Evolutionary conservation across 257 asterid genomes (phyloP).

Genomic region (Eustoma russellianum): DNA sequence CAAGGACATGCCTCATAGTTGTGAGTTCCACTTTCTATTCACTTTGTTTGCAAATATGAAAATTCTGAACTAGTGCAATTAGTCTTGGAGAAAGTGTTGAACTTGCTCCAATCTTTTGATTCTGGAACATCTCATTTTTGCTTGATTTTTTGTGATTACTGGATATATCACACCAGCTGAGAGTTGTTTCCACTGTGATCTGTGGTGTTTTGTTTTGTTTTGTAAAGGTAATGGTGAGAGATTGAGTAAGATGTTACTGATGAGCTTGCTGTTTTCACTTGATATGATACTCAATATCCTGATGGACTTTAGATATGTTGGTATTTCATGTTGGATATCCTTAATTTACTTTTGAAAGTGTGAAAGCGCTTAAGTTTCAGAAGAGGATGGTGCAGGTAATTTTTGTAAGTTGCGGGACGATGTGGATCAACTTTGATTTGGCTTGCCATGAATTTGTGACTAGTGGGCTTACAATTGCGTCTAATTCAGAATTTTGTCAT

Average conservation of each 20-base stretch:
- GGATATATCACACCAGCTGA: no score
- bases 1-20: slow-evolving; percentile 72
- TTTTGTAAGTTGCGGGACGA: neutral
- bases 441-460: neutral
- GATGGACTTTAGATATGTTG: neutral
- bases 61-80: neutral
- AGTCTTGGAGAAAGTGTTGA: no score
- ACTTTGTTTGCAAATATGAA: slow-evolving; percentile 1
- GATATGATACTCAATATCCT: no score
- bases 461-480: neutral
- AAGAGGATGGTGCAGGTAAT: neutral
- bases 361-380: no score
- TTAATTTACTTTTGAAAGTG: neutral
- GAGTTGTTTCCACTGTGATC: no score
- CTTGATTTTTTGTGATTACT: no score
- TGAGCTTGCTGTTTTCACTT: no score
- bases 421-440: neutral
- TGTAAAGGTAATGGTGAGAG: no score
- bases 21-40: slow-evolving; percentile 31
- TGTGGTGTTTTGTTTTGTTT: no score
- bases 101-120: no score
- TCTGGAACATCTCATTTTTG: no score
- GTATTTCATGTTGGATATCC: neutral
- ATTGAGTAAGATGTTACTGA: no score
- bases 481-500: slow-evolving; percentile 12